Percentiles rank a stretch among this genome's conserved stretches.
phyloP scores from a whole-genome alignment of 2,329 filamentous ascomycete genomes.

The Alternaria conjuncta region DNA sequence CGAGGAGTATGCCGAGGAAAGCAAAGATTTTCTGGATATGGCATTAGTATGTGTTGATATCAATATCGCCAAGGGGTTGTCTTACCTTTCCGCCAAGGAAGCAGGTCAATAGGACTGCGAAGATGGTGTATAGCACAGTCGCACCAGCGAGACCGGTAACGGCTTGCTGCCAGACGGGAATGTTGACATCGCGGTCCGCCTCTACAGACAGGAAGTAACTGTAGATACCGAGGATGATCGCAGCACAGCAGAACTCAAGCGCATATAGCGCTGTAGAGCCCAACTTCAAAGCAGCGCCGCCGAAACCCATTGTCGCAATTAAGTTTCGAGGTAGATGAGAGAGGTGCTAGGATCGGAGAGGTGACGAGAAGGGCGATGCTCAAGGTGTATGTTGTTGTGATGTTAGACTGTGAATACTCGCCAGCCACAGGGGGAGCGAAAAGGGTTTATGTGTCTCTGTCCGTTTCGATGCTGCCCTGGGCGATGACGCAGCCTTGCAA shows the following conservation, averaged over 20 bases:
- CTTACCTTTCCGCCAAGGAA: conserved; percentile 72
- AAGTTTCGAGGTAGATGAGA: background rate
- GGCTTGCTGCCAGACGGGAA: conserved; percentile 71
- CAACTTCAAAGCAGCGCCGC: conserved; percentile 70
- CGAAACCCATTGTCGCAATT: conserved; percentile 59
- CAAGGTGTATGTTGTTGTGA: background rate
- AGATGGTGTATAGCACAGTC: conserved; percentile 74
- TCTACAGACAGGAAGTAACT: conserved; percentile 84
- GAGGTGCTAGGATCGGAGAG: background rate
- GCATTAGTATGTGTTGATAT: background rate
- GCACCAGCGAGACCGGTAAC: conserved; percentile 76
- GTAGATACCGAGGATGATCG: conserved; percentile 75
- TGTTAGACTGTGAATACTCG: background rate
- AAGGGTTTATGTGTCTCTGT: conserved; percentile 7
- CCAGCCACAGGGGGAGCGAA: background rate
- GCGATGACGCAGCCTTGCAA: conserved; percentile 15
- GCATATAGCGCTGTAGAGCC: conserved; percentile 74
- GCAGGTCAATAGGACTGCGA: conserved; percentile 77
- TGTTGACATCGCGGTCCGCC: conserved; percentile 66
- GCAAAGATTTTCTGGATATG: conserved; percentile 63
- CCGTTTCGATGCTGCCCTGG: background rate
- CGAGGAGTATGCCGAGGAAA: conserved; percentile 74
- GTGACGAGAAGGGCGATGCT: background rate
- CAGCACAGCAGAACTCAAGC: conserved; percentile 75
- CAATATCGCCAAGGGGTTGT: conserved; percentile 30